Percentiles rank a stretch among this genome's conserved stretches.
Evolutionary conservation across 108 stramenopile genomes (phyloP).

Genomic region (Hondaea fermentalgiana): DNA sequence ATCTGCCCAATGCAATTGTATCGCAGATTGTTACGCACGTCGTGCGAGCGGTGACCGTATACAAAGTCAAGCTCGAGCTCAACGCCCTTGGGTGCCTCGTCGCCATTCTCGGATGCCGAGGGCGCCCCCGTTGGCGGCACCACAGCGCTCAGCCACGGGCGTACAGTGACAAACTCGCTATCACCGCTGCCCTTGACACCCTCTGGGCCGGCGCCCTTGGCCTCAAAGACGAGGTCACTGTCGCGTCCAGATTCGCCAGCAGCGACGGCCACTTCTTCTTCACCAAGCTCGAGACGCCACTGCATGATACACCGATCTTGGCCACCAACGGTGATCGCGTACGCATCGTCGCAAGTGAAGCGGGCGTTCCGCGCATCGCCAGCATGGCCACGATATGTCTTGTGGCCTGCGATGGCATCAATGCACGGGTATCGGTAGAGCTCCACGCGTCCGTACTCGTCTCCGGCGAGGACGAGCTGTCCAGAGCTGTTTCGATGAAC

Average conservation of each 20-base stretch:
- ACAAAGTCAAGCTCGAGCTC: conserved; percentile 45
- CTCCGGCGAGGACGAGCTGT: conserved; percentile 33
- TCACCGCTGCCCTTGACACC: not conserved
- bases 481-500: conserved; percentile 7
- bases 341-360: conserved; percentile 19
- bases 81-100: not conserved
- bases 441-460: conserved; percentile 31
- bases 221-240: not conserved
- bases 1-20: conserved; percentile 44
- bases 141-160: conserved; percentile 6
- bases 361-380: conserved; percentile 13
- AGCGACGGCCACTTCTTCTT: not conserved
- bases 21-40: conserved; percentile 42
- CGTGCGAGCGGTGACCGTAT: conserved; percentile 46
- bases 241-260: not conserved
- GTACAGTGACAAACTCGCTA: not conserved
- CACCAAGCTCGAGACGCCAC: conserved; percentile 10
- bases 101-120: not conserved
- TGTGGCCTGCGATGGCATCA: not conserved
- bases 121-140: not conserved
- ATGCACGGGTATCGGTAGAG: conserved; percentile 30
- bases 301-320: conserved; percentile 32
- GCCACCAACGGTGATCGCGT: conserved; percentile 20
- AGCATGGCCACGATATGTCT: conserved; percentile 20
- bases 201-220: not conserved